Evolutionary conservation across 257 asterid species (phyloP).

Genomic region (Anisodus tanguticus): DNA sequence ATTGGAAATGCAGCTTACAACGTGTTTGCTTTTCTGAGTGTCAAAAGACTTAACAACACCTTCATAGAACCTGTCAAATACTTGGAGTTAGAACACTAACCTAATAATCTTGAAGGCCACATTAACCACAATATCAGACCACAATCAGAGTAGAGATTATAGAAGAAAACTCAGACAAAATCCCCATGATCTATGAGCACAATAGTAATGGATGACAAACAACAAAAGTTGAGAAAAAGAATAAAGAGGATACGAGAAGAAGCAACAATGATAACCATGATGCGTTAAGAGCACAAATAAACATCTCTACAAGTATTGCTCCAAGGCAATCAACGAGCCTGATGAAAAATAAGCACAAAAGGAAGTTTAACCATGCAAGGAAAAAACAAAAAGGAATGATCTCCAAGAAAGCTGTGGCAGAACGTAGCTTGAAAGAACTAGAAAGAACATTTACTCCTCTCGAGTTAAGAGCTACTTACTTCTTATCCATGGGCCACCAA

Average conservation of each 20-base stretch:
- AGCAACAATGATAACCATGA: constrained; percentile 22
- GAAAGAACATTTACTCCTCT: constrained; percentile 1
- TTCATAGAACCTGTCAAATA: constrained; percentile 72
- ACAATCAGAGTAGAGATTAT: constrained; percentile 4
- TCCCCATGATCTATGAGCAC: neutral
- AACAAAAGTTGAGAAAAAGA: constrained; percentile 13
- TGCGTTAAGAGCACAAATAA: neutral
- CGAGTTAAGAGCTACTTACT: constrained; percentile 53
- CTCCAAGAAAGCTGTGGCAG: constrained; percentile 1
- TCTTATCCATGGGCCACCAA: constrained; percentile 99
- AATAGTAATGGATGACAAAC: neutral
- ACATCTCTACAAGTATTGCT: neutral
- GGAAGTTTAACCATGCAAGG: neutral
- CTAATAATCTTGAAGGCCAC: constrained; percentile 12
- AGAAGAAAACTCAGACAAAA: neutral
- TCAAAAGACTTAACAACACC: constrained; percentile 90
- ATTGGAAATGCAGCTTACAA: constrained; percentile 59
- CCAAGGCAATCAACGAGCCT: neutral
- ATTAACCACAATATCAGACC: neutral
- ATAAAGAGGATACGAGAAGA: constrained; percentile 22
- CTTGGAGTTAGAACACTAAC: constrained; percentile 24
- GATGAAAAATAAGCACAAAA: neutral
- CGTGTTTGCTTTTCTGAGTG: constrained; percentile 78
- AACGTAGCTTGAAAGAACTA: constrained; percentile 17
- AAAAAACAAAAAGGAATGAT: neutral